Conservation (phyloP, 371 early-diverging fungal species). For the Syncephalastrum contaminatum region DNA sequence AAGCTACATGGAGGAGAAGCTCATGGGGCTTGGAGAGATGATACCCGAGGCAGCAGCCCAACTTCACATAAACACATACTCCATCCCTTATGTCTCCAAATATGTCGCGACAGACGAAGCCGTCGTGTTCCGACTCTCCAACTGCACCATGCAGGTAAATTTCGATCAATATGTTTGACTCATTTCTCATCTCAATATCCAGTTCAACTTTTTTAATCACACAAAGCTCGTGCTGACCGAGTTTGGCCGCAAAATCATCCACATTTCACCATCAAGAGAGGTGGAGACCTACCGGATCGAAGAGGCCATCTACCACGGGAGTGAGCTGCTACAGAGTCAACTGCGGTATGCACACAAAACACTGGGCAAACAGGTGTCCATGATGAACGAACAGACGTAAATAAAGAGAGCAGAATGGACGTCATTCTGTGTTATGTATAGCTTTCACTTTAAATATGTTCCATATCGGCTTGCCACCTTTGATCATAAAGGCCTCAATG, state of each 20-base stretch:
- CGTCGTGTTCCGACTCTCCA: slow-evolving; percentile 72
- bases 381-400: no score
- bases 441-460: no score
- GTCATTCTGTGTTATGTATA: no score
- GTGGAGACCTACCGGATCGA: slow-evolving; percentile 9
- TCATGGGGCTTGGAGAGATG: slow-evolving; percentile 33
- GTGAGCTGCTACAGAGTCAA: no score
- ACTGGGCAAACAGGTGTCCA: no score
- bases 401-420: no score
- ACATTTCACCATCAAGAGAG: slow-evolving; percentile 34
- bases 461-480: no score
- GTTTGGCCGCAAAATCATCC: slow-evolving; percentile 52
- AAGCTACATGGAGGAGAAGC: slow-evolving; percentile 65
- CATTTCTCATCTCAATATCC: slow-evolving; percentile 2
- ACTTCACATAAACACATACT: no score
- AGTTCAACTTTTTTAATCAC: slow-evolving; percentile 77
- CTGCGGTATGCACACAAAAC: no score
- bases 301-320: slow-evolving; percentile 10
- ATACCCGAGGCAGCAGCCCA: slow-evolving; percentile 11
- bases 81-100: slow-evolving; percentile 58
- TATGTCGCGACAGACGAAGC: slow-evolving; percentile 64
- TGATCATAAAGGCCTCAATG: no score
- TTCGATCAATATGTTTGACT: background rate
- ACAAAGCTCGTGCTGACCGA: slow-evolving; percentile 67
- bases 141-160: slow-evolving; percentile 70